A percentile compares a stretch with the other conserved stretches of the same genome.
These are phyloP conservation scores for Manihot esculenta DNA, from an alignment of 441 rosid species.

Conservation along the genomic window DNA sequence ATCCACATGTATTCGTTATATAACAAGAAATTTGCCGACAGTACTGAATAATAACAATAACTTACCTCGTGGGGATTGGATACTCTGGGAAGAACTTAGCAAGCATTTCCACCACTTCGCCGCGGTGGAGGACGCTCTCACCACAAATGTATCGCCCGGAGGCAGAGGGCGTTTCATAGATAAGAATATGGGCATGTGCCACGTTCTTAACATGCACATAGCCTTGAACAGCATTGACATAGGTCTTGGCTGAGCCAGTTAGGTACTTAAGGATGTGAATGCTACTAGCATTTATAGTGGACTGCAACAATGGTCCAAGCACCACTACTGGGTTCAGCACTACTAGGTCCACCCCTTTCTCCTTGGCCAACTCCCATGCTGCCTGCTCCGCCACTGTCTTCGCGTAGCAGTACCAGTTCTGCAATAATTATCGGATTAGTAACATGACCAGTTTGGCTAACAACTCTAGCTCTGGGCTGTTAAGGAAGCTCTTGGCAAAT, in stretches of 20 bases:
- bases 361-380: constrained; percentile 68
- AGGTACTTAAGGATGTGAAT: constrained; percentile 80
- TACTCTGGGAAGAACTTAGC: constrained; percentile 81
- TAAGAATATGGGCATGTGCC: constrained; percentile 72
- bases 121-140: constrained; percentile 79
- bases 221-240: constrained; percentile 76
- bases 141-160: constrained; percentile 82
- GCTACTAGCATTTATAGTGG: constrained; percentile 72
- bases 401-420: constrained; percentile 94
- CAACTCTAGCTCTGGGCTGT: not conserved
- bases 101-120: constrained; percentile 83
- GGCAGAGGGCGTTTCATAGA: constrained; percentile 68
- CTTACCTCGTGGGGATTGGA: constrained; percentile 89
- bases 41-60: too few relatives aligned
- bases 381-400: constrained; percentile 83
- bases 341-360: constrained; percentile 80
- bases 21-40: too few relatives aligned
- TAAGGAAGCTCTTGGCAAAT: not conserved
- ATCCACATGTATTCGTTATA: too few relatives aligned
- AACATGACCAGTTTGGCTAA: not conserved
- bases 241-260: constrained; percentile 84
- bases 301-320: constrained; percentile 79
- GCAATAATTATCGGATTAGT: not conserved
- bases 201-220: constrained; percentile 81
- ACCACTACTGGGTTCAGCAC: constrained; percentile 81